Conservation (phyloP, 352 stramenopile genomes). For the Albugo candida region DNA sequence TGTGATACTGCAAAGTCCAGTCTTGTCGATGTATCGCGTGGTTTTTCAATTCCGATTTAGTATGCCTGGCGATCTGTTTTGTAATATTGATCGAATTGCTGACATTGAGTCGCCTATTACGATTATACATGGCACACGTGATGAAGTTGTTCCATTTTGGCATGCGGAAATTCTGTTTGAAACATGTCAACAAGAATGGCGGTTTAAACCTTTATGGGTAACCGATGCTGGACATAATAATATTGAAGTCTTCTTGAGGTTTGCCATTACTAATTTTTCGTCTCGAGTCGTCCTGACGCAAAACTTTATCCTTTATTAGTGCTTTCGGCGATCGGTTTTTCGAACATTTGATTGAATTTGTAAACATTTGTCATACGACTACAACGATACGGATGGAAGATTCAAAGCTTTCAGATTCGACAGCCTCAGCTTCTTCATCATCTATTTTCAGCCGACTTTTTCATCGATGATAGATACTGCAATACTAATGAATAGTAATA, state of each 20-base stretch:
- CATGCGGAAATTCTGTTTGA: slow-evolving; percentile 91
- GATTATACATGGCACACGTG: slow-evolving; percentile 95
- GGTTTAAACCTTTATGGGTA: slow-evolving; percentile 95
- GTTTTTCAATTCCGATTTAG: slow-evolving; percentile 98
- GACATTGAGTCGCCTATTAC: slow-evolving; percentile 87
- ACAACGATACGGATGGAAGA: neutral
- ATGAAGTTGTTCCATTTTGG: slow-evolving; percentile 98
- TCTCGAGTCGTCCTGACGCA: neutral
- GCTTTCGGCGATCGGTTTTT: slow-evolving; percentile 62
- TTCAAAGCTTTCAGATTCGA: neutral
- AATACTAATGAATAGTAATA: too few relatives aligned
- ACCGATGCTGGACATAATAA: slow-evolving; percentile 96
- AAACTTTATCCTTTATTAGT: slow-evolving; percentile 6
- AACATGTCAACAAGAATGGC: slow-evolving; percentile 79
- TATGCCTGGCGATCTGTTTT: slow-evolving; percentile 92
- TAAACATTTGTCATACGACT: slow-evolving; percentile 32
- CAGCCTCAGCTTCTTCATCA: too few relatives aligned
- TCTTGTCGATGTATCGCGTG: slow-evolving; percentile 94
- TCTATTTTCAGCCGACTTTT: too few relatives aligned
- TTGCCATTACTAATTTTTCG: neutral
- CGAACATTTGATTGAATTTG: slow-evolving; percentile 52
- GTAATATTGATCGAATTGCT: slow-evolving; percentile 90
- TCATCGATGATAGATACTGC: too few relatives aligned
- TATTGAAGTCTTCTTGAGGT: slow-evolving; percentile 90
- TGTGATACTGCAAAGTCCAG: slow-evolving; percentile 91